Conservation (phyloP, 2,329 filamentous ascomycete species). For the Epichloe sylvatica region DNA sequence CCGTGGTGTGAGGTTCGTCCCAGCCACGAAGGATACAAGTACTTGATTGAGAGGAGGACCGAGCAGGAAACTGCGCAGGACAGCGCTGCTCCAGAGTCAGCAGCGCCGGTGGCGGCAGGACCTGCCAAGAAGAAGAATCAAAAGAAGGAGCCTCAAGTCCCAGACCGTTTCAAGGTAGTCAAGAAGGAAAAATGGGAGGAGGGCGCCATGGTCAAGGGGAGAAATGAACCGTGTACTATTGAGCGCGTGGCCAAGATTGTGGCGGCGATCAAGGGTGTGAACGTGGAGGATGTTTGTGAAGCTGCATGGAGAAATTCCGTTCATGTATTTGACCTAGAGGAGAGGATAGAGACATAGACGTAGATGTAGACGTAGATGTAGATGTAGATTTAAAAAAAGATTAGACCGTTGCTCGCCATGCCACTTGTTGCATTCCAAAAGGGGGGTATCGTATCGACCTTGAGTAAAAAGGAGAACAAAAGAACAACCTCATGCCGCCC, state of each 20-base stretch:
- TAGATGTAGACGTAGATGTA: neutral
- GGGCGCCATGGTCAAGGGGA: constrained; percentile 81
- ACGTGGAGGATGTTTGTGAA: constrained; percentile 72
- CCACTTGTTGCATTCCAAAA: neutral
- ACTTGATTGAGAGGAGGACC: constrained; percentile 34
- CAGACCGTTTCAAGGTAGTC: constrained; percentile 62
- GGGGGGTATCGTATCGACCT: constrained; percentile 16
- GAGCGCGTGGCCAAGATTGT: constrained; percentile 78
- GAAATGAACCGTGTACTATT: constrained; percentile 86
- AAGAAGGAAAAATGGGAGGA: constrained; percentile 94
- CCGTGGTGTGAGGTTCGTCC: constrained; percentile 95
- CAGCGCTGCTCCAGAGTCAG: constrained; percentile 7
- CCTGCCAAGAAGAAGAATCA: constrained; percentile 30
- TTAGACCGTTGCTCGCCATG: neutral
- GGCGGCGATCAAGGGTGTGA: constrained; percentile 68
- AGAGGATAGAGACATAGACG: constrained; percentile 3
- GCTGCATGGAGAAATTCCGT: constrained; percentile 73
- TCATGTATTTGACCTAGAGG: constrained; percentile 58
- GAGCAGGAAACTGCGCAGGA: constrained; percentile 14
- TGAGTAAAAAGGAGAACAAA: neutral
- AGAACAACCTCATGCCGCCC: constrained; percentile 7
- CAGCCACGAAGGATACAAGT: constrained; percentile 71
- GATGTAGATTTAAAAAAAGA: neutral
- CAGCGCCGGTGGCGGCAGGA: constrained; percentile 8
- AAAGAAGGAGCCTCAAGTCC: constrained; percentile 51